phyloP scores from a whole-genome alignment of 2,329 filamentous ascomycete genomes.

The Acrocalymma vagum region DNA sequence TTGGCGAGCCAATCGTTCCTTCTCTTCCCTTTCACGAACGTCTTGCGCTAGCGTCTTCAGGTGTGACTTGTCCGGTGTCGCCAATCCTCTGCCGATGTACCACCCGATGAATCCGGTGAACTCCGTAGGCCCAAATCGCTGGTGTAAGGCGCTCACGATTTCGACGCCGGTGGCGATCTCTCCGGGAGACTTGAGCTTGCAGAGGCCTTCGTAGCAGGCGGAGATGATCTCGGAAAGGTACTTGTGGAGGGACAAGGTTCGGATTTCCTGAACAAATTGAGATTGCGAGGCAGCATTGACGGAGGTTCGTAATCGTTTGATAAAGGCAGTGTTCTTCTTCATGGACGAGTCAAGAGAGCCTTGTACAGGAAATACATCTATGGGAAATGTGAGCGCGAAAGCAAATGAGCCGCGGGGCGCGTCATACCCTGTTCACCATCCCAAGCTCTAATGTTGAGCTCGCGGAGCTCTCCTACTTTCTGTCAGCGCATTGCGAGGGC shows the following conservation, averaged over 20 bases:
- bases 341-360: conserved; percentile 89
- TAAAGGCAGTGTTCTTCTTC: conserved; percentile 98
- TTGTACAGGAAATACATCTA: conserved; percentile 81
- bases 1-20: conserved; percentile 87
- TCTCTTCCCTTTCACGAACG: conserved; percentile 92
- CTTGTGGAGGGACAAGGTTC: conserved; percentile 89
- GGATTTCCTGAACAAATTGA: conserved; percentile 90
- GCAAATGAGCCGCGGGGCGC: conserved; percentile 15
- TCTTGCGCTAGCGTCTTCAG: conserved; percentile 83
- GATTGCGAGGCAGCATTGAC: conserved; percentile 80
- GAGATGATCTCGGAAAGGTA: conserved; percentile 97
- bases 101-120: conserved; percentile 93
- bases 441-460: conserved; percentile 89
- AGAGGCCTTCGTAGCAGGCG: conserved; percentile 92
- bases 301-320: conserved; percentile 91
- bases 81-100: conserved; percentile 89
- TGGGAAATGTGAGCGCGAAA: conserved; percentile 25
- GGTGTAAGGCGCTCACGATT: conserved; percentile 92
- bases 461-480: conserved; percentile 81
- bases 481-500: conserved; percentile 26
- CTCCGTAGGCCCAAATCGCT: conserved; percentile 88
- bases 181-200: conserved; percentile 88
- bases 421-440: conserved; percentile 80
- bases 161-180: conserved; percentile 93
- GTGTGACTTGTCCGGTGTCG: conserved; percentile 84